Evolutionary conservation across 2,329 filamentous ascomycete species (phyloP).

Genomic region (Chrysosporium keratinophilum): DNA sequence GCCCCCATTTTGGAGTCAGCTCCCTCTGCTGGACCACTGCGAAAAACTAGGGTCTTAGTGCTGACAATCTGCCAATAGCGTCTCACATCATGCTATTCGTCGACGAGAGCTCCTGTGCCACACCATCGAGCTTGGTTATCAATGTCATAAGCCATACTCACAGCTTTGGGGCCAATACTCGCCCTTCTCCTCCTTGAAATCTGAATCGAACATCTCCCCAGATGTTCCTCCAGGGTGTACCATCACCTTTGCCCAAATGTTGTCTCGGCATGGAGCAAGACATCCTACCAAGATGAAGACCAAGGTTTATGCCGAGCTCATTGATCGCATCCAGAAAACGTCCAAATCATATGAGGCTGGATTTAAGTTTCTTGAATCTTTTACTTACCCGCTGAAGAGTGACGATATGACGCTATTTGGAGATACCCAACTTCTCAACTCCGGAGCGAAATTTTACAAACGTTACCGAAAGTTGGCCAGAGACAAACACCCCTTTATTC

Average conservation of each 20-base stretch:
- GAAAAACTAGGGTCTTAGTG: neutral
- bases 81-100: neutral
- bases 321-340: conserved; percentile 55
- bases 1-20: neutral
- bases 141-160: conserved; percentile 35
- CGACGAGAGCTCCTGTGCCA: conserved; percentile 3
- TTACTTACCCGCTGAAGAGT: conserved; percentile 58
- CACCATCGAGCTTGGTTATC: conserved; percentile 7
- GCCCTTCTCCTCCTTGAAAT: conserved; percentile 61
- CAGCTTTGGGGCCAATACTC: conserved; percentile 81
- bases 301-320: conserved; percentile 49
- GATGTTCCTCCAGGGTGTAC: conserved; percentile 57
- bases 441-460: conserved; percentile 63
- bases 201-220: conserved; percentile 51
- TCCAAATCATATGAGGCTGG: conserved; percentile 47
- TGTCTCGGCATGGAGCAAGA: conserved; percentile 76
- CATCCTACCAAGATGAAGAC: conserved; percentile 66
- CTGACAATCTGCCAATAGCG: neutral
- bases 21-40: neutral
- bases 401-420: conserved; percentile 62
- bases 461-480: conserved; percentile 57
- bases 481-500: conserved; percentile 55
- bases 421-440: conserved; percentile 59
- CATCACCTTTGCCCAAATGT: conserved; percentile 67
- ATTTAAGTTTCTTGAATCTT: conserved; percentile 61